Conservation (phyloP, 2,329 filamentous ascomycete genomes). For the Xylariales sp. region DNA sequence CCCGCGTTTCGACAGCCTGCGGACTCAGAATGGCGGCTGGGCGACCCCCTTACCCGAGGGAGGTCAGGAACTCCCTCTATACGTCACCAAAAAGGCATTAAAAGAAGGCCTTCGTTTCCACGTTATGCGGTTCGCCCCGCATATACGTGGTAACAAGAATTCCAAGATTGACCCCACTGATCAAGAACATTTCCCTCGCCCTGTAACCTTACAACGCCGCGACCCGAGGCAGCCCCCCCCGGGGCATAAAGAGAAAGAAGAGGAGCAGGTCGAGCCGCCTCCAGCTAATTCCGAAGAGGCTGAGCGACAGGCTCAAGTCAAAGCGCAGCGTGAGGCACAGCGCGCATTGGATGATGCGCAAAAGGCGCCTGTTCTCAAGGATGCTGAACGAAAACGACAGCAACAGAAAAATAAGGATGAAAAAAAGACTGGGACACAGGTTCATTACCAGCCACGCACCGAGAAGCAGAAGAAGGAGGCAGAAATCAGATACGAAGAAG, state of each 20-base stretch:
- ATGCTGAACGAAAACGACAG: constrained; percentile 60
- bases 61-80: constrained; percentile 70
- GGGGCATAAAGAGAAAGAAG: constrained; percentile 72
- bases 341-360: constrained; percentile 89
- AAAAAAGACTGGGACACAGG: constrained; percentile 83
- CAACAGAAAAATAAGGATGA: constrained; percentile 70
- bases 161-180: constrained; percentile 73
- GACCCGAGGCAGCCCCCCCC: constrained; percentile 79
- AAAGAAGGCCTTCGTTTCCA: constrained; percentile 86
- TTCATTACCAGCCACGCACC: constrained; percentile 81
- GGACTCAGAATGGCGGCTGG: constrained; percentile 67
- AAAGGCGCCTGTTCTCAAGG: constrained; percentile 84
- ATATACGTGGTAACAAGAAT: constrained; percentile 63
- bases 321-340: constrained; percentile 85
- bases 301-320: constrained; percentile 74
- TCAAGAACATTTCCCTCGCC: constrained; percentile 84
- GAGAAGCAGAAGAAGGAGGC: constrained; percentile 83
- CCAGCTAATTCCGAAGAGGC: constrained; percentile 67
- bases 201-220: constrained; percentile 88
- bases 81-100: constrained; percentile 84
- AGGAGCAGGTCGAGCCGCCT: constrained; percentile 62
- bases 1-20: constrained; percentile 56
- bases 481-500: constrained; percentile 89
- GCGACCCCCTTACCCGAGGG: constrained; percentile 61
- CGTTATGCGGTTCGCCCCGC: constrained; percentile 77